Percentiles rank a stretch among this genome's conserved stretches.
Evolutionary conservation across 805 yeast genomes (phyloP).

Genomic region (Wickerhamomyces strasburgensis): DNA sequence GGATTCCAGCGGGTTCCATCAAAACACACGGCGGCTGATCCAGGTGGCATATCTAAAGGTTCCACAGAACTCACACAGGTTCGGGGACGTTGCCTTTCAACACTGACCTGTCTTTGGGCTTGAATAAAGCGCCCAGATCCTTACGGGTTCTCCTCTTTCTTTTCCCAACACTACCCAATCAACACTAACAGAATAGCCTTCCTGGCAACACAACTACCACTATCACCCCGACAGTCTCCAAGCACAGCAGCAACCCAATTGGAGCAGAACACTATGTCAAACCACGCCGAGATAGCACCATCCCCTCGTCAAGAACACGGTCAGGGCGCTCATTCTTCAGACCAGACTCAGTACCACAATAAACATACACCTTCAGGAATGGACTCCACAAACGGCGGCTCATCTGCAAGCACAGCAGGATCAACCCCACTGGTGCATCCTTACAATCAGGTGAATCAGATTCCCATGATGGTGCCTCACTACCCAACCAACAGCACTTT

Average conservation of each 20-base stretch:
- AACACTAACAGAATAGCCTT: no score
- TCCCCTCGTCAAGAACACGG: slow-evolving; percentile 6
- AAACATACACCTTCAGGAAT: background rate
- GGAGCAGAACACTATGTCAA: slow-evolving; percentile 3
- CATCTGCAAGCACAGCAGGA: background rate
- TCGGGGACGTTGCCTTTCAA: no score
- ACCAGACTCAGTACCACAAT: background rate
- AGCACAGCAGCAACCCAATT: slow-evolving; percentile 3
- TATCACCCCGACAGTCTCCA: background rate
- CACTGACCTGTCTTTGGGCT: no score
- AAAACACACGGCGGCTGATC: background rate
- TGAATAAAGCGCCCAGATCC: no score
- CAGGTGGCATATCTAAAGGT: background rate
- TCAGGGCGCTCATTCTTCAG: background rate
- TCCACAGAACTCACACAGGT: background rate
- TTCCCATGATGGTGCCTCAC: slow-evolving; percentile 21
- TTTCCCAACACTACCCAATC: no score
- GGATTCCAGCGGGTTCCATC: background rate
- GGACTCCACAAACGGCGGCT: slow-evolving; percentile 1
- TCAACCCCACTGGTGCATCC: slow-evolving; percentile 3
- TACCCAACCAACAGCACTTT: slow-evolving; percentile 14
- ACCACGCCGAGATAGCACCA: slow-evolving; percentile 2
- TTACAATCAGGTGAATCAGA: slow-evolving; percentile 6
- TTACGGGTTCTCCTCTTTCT: no score
- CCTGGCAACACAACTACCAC: background rate